Conservation (phyloP, 164 flowering plant genomes). For the Chimonanthus praecox region DNA sequence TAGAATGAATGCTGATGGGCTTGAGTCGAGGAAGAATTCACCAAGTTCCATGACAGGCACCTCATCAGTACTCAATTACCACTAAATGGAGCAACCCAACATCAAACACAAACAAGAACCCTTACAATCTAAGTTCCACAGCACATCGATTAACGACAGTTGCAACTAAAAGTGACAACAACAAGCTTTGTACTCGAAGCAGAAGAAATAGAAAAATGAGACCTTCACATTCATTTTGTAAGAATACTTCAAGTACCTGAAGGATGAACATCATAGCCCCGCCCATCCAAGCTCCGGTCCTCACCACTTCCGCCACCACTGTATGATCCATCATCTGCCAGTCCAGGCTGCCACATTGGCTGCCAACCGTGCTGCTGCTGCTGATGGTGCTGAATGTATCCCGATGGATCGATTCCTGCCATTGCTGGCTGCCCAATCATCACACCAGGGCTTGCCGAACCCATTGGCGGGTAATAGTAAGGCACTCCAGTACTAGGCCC, state of each 20-base stretch:
- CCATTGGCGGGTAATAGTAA: slow-evolving; percentile 33
- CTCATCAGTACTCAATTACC: no score
- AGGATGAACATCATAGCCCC: slow-evolving; percentile 17
- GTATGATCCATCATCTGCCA: slow-evolving; percentile 15
- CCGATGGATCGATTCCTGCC: slow-evolving; percentile 14
- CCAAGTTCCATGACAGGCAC: no score
- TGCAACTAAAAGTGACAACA: neutral
- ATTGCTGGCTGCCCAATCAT: slow-evolving; percentile 34
- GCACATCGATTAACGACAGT: neutral
- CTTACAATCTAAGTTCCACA: neutral
- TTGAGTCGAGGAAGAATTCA: no score
- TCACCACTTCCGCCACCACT: slow-evolving; percentile 17
- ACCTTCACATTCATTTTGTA: neutral
- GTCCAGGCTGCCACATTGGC: slow-evolving; percentile 30
- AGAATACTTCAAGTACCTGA: slow-evolving; percentile 1
- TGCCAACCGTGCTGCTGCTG: slow-evolving; percentile 41
- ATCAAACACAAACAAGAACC: no score
- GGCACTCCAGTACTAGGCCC: slow-evolving; percentile 25
- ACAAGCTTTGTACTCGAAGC: neutral
- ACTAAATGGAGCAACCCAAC: no score
- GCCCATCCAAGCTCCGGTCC: slow-evolving; percentile 25
- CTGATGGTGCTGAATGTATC: slow-evolving; percentile 25
- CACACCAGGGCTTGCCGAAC: slow-evolving; percentile 22
- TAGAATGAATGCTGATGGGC: no score
- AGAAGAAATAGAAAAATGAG: no score